A percentile compares a stretch with the other conserved stretches of the same genome.
These are phyloP conservation scores for Centaurea solstitialis DNA, from an alignment of 129 eudicot genomes.

Conservation along the genomic window DNA sequence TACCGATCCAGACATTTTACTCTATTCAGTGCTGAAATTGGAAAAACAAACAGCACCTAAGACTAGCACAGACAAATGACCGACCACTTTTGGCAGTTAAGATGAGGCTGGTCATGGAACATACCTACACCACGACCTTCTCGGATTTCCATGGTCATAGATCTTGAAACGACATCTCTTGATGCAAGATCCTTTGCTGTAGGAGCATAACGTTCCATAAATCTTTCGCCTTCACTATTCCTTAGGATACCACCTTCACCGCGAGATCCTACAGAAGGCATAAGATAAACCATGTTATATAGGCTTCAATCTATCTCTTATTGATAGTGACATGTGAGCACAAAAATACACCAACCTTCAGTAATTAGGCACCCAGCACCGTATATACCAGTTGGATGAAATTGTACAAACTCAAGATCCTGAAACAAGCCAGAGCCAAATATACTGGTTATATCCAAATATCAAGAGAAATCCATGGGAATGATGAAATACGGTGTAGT, in stretches of 20 bases:
- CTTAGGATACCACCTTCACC: constrained; percentile 99
- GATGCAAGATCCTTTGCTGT: constrained; percentile 99
- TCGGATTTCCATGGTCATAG: constrained; percentile 99
- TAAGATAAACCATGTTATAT: constrained; percentile 18
- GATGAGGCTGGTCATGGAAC: constrained; percentile 16
- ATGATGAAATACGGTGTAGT: constrained; percentile 1
- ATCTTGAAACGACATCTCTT: constrained; percentile 97
- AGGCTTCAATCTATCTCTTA: constrained; percentile 2
- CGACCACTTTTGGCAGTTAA: constrained; percentile 1
- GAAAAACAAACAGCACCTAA: no score
- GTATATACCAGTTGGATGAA: constrained; percentile 98
- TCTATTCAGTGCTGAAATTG: no score
- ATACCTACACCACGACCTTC: constrained; percentile 99
- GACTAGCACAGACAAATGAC: constrained; percentile 4
- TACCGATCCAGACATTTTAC: no score
- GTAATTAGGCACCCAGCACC: constrained; percentile 99
- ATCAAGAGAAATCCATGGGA: constrained; percentile 1
- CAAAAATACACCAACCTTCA: constrained; percentile 63
- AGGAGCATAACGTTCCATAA: constrained; percentile 99
- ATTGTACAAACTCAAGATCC: constrained; percentile 99
- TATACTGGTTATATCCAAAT: neutral
- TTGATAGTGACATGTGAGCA: neutral
- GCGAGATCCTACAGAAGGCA: constrained; percentile 72
- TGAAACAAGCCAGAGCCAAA: constrained; percentile 32
- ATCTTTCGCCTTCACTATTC: constrained; percentile 97